phyloP scores from a whole-genome alignment of 106 monocot species.

The Triglochin maritima region DNA sequence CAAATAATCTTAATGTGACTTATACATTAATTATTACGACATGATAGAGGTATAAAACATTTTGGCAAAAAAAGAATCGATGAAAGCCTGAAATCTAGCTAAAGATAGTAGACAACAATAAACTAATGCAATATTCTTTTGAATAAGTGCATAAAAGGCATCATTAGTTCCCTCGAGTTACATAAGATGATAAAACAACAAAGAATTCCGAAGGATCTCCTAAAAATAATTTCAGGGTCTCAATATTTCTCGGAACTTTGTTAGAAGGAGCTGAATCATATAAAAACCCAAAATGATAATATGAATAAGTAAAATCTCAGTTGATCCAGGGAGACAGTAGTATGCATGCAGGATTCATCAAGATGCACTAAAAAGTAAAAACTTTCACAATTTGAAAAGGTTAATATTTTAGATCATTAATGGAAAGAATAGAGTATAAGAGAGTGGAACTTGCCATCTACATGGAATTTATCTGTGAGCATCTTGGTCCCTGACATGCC shows the following conservation, averaged over 20 bases:
- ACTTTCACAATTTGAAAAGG: background rate
- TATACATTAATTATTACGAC: background rate
- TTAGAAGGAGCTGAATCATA: no score
- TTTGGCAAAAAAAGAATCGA: background rate
- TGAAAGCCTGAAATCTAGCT: background rate
- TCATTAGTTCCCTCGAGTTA: no score
- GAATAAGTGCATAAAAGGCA: no score
- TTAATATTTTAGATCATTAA: background rate
- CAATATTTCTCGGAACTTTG: no score
- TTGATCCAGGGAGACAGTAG: background rate
- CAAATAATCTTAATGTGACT: background rate
- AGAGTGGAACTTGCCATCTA: conserved; percentile 33
- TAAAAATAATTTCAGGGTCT: no score
- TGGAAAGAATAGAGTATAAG: background rate
- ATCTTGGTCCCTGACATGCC: conserved; percentile 36
- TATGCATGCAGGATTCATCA: background rate
- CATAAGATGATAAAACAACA: no score
- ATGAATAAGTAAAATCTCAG: background rate
- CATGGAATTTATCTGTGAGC: conserved; percentile 38
- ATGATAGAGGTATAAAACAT: background rate
- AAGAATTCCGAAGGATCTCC: no score
- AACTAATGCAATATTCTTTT: no score
- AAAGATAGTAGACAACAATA: no score
- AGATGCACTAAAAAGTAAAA: conserved; percentile 3
- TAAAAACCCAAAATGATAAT: background rate